Evolutionary conservation across 2,329 filamentous ascomycete genomes (phyloP), one percentile per base, ranked within the genome.

Genomic region (Diaporthe nobilis): DNA sequence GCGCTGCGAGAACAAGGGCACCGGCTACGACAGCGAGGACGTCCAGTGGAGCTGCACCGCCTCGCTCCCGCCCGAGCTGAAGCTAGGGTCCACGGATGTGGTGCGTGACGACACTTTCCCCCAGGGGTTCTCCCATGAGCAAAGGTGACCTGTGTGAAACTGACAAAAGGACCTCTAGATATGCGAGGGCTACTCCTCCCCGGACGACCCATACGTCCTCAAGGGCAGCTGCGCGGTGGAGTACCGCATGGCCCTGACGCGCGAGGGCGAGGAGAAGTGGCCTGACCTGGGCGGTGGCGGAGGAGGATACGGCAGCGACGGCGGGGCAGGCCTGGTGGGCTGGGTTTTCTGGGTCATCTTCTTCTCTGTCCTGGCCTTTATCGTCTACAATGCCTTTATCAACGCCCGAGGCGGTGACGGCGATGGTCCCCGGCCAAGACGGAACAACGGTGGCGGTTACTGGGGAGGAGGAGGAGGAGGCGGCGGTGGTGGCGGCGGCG

Each of bases 191-290:
- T 98, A 98, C 85, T 87, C 90, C 75, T 88, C 87, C 20, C 85
- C 93, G 0, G 91, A 96, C 63, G 97, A 98, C 83, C 91, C 92
- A 0, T 97, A 95, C 83, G 90, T 98, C n/a, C 86, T 98, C 72
- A 95, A 94, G 81, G 97, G 97, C 31, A 97, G 94, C 83, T 98
- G 96, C 84, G 97, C 94, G 20, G 96, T 98, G 34, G 95, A 98
- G 85, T 98, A 98, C 84, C 89, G 93, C 20, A 85, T 98, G 9
- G 84, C 94, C 0, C 86, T 98, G 71, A 98, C 96, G 1, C 91
- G 93, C 15, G 87, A 89, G 77, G 97, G 97, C 4, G 92, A 96
- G 85, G 85, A 89, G 79, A 91, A 88, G 79, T 96, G 93, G 82
- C 94, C 93, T 1, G 82, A 89, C 51, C 81, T 91, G 55, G 85